Base-by-base conservation (phyloP, 2,329 filamentous ascomycete species). In the Neonectria hederae region DNA sequence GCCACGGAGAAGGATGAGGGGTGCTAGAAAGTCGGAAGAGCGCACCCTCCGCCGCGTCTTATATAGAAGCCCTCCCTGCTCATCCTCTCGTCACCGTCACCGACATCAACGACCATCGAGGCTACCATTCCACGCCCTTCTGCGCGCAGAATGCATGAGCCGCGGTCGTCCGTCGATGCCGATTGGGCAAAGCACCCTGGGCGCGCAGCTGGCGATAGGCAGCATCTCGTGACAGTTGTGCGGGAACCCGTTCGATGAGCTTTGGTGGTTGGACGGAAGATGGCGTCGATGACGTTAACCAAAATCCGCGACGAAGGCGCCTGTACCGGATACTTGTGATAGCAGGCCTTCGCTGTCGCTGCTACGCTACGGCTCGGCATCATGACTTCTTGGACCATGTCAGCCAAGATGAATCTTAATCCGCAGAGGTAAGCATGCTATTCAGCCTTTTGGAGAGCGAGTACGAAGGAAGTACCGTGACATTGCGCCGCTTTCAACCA, bases 51-150 rank as follows among this genome's bases (percentile, higher is more conserved):
- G 26, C 17, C 24, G 24, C 5, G 5, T 45, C 26, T 55, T 45
- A 45, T 45, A 54, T 13, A 62, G 45, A 57, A 28, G 11, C 38
- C 24, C n/a, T 55, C 35, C 8, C 35, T 32, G 48, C 48, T 22
- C 40, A 55, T 45, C 19, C 24, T 5, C 46, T 49, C 59, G 46
- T 56, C 59, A 55, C 54, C 59, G 46, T 56, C 59, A 55, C 49
- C 26, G 22, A 43, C 42, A 45, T 61, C 53, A 14, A 42, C 30
- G 38, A 24, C 21, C 22, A 30, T n/a, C 42, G 21, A 30, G 35
- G 11, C 26, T 26, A 14, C 14, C 51, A 17, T 26, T 11, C 14
- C 32, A 38, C 28, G 32, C 35, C 28, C 51, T n/a, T 19, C 21
- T 13, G 3, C 51, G 13, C 28, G 5, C 43, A 13, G 35, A 30